Evolutionary conservation across 2,329 filamentous ascomycete species (phyloP).

Genomic region (Huntiella abstrusa): DNA sequence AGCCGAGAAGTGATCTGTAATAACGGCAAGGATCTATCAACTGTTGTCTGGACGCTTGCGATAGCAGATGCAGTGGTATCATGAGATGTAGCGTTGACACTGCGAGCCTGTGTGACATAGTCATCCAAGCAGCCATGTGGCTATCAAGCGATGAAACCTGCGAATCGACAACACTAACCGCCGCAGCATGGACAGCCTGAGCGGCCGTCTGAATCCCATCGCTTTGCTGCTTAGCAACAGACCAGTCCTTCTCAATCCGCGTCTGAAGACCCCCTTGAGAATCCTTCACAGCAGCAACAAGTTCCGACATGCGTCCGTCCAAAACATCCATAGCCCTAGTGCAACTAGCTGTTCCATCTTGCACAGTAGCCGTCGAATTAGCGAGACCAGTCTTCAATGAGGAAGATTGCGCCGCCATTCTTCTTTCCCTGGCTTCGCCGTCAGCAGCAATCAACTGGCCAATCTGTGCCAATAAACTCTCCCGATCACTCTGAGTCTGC

Average conservation of each 20-base stretch:
- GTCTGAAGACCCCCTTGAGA: conserved; percentile 63
- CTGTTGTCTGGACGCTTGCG: conserved; percentile 43
- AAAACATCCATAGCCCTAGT: conserved; percentile 54
- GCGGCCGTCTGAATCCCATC: conserved; percentile 69
- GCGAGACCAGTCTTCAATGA: conserved; percentile 8
- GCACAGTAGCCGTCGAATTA: conserved; percentile 44
- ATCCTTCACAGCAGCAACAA: conserved; percentile 51
- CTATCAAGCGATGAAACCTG: conserved; percentile 72
- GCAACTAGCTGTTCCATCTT: conserved; percentile 47
- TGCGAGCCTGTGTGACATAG: conserved; percentile 66
- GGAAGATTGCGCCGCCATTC: conserved; percentile 6
- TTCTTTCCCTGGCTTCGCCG: conserved; percentile 3
- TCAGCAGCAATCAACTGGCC: conserved; percentile 14
- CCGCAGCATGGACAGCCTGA: conserved; percentile 76
- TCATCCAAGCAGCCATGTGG: conserved; percentile 86
- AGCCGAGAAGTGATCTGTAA: conserved; percentile 50
- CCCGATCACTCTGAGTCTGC: conserved; percentile 43
- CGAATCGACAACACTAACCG: conserved; percentile 70
- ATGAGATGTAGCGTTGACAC: conserved; percentile 64
- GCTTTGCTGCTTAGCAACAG: conserved; percentile 61
- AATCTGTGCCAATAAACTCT: conserved; percentile 46
- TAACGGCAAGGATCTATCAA: conserved; percentile 51
- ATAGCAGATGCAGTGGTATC: conserved; percentile 49
- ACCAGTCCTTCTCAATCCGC: conserved; percentile 75
- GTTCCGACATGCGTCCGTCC: conserved; percentile 46